Percentiles rank a stretch among this genome's conserved stretches.
Conservation (phyloP, 257 asterid genomes). For the Leptodermis oblonga region DNA sequence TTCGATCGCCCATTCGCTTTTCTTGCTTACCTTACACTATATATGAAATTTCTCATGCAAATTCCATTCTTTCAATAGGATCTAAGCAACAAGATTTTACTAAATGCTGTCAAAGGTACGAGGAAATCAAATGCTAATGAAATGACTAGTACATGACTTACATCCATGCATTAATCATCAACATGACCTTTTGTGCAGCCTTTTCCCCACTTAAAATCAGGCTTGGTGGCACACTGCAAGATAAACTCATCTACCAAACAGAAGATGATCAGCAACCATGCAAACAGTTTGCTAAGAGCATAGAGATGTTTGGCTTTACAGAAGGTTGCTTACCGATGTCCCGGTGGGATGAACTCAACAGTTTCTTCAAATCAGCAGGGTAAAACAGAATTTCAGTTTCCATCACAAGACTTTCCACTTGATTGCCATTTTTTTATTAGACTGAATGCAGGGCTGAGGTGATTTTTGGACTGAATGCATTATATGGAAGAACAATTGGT, state of each 20-base stretch:
- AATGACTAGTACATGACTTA: too few relatives aligned
- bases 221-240: constrained; percentile 91
- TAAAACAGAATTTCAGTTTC: constrained; percentile 18
- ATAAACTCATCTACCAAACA: constrained; percentile 58
- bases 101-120: constrained; percentile 70
- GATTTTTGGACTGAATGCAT: constrained; percentile 77
- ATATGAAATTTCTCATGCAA: background rate
- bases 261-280: constrained; percentile 39
- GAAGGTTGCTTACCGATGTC: constrained; percentile 75
- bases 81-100: constrained; percentile 54
- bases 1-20: background rate
- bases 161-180: too few relatives aligned
- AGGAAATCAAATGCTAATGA: too few relatives aligned
- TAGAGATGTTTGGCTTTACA: constrained; percentile 60
- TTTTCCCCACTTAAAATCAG: constrained; percentile 74
- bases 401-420: background rate
- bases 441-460: constrained; percentile 47
- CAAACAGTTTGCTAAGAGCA: constrained; percentile 32
- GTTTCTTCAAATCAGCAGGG: constrained; percentile 65
- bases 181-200: constrained; percentile 40
- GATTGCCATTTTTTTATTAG: background rate
- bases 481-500: constrained; percentile 46
- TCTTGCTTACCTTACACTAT: background rate
- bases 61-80: constrained; percentile 36
- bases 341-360: constrained; percentile 75